Percentiles rank a stretch among this genome's conserved stretches.
These are phyloP conservation scores for Trichosporon asahii DNA, from an alignment of 1,284 basidiomycete genomes.

Conservation along the genomic window DNA sequence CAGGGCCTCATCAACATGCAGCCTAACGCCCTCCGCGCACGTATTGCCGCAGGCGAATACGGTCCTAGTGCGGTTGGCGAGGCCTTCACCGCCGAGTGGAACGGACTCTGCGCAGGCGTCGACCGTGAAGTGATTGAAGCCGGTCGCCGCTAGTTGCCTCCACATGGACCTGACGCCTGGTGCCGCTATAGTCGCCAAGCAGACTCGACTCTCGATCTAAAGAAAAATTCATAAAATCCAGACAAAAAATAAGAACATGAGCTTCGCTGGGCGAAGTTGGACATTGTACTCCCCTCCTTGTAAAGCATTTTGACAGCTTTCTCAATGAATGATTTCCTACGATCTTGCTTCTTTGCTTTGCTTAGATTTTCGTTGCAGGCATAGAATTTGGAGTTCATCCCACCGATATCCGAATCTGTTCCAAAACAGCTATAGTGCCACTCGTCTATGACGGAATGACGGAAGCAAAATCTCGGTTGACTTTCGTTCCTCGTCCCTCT, in stretches of 20 bases:
- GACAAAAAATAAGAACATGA: not conserved
- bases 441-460: not conserved
- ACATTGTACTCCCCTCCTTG: not conserved
- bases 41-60: not conserved
- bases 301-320: too few species aligned
- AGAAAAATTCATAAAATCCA: not conserved
- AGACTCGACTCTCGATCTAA: too few species aligned
- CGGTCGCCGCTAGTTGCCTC: not conserved
- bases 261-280: not conserved
- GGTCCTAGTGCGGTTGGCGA: not conserved
- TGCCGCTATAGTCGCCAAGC: too few species aligned
- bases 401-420: too few species aligned
- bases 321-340: too few species aligned
- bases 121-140: constrained; percentile 27
- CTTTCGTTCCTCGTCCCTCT: not conserved
- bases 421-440: not conserved
- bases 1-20: constrained; percentile 13
- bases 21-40: not conserved
- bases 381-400: too few species aligned
- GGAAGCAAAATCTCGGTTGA: not conserved
- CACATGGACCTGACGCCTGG: not conserved
- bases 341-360: too few species aligned
- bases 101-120: not conserved
- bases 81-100: not conserved
- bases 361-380: too few species aligned